Base-by-base conservation (phyloP, 1,284 basidiomycete genomes). In the Ustilago sp. region DNA sequence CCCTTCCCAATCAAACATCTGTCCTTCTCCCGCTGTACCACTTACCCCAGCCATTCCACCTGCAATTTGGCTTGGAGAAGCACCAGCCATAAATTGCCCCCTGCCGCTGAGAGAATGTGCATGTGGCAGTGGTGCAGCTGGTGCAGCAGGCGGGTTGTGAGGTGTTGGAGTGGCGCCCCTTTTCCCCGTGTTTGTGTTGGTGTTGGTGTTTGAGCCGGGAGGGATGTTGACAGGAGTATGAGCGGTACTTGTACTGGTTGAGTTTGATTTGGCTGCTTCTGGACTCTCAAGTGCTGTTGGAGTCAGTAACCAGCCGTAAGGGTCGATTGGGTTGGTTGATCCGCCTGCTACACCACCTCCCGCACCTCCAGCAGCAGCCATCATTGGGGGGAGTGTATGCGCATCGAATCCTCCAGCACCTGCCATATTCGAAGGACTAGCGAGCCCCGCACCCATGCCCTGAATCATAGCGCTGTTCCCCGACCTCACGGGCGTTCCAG, bases 1-100 rank as follows among this genome's bases (percentile, higher is more conserved):
- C 1, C 69, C 74, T 41, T 77, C 74, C 74, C 74, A 77, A 45
- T 77, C 74, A 43, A 77, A 77, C 59, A 64, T 72, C 41, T 77
- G 69, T 0, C 56, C 63, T 36, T 68, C 74, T 17, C 15, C 50
- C 17, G 51, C 36, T 8, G 39, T 35, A 1, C 55, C 66, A 3
- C 50, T 12, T 15, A 19, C 12, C 7, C 48, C 60, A 5, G 59
- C 51, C 17, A 74, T n/a, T 13, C 54, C 23, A 28, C 23, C 51
- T 9, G 55, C 54, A n/a, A 71, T 41, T 12, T 63, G 63, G 17
- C 61, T 45, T 1, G 74, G 68, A 2, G 74, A 71, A 31, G 68
- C 59, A 1, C 60, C 60, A 43, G 59, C 57, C n/a, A 76, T 54
- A 35, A 60, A 39, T 7, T 59, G 35, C 28, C 43, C 32, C 31